Percentiles rank a stretch among this genome's conserved stretches.
These are phyloP conservation scores for Lipomyces sp. DNA, from an alignment of 805 yeast genomes.

Conservation along the genomic window DNA sequence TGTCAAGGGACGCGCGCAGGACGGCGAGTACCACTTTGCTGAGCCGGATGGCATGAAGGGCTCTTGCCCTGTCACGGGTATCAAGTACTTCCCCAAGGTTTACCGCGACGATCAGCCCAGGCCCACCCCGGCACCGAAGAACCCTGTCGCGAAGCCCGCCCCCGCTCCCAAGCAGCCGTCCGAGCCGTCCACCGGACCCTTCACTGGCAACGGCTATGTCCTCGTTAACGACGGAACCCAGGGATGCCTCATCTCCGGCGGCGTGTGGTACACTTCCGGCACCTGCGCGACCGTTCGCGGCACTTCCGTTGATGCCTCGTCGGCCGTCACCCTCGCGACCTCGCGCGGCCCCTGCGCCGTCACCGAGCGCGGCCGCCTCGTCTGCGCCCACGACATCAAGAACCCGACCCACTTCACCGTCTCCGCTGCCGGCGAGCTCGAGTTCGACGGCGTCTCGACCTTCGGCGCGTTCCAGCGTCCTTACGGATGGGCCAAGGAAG, in stretches of 20 bases:
- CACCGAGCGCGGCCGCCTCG: slow-evolving; percentile 11
- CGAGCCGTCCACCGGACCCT: slow-evolving; percentile 35
- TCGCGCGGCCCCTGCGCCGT: slow-evolving; percentile 24
- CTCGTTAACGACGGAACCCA: slow-evolving; percentile 46
- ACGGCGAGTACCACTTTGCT: slow-evolving; percentile 62
- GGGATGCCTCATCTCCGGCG: slow-evolving; percentile 83
- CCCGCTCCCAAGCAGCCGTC: slow-evolving; percentile 34
- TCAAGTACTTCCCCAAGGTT: slow-evolving; percentile 70
- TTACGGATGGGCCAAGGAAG: slow-evolving; percentile 25
- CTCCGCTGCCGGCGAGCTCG: slow-evolving; percentile 15
- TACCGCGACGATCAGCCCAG: no score
- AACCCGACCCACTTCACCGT: slow-evolving; percentile 22
- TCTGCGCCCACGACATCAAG: slow-evolving; percentile 14
- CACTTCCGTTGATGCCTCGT: slow-evolving; percentile 37
- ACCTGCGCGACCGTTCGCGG: slow-evolving; percentile 75
- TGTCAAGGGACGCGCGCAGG: slow-evolving; percentile 66
- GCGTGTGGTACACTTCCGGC: slow-evolving; percentile 77
- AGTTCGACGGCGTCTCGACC: slow-evolving; percentile 12
- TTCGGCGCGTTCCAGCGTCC: slow-evolving; percentile 20
- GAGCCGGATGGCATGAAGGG: slow-evolving; percentile 48
- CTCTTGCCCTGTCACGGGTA: slow-evolving; percentile 66
- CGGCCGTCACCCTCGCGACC: slow-evolving; percentile 14
- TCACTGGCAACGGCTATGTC: slow-evolving; percentile 46
- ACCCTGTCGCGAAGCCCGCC: slow-evolving; percentile 24
- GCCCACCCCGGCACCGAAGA: no score